Base-by-base conservation (phyloP, 148 eudicot species). In the Spergularia marina region DNA sequence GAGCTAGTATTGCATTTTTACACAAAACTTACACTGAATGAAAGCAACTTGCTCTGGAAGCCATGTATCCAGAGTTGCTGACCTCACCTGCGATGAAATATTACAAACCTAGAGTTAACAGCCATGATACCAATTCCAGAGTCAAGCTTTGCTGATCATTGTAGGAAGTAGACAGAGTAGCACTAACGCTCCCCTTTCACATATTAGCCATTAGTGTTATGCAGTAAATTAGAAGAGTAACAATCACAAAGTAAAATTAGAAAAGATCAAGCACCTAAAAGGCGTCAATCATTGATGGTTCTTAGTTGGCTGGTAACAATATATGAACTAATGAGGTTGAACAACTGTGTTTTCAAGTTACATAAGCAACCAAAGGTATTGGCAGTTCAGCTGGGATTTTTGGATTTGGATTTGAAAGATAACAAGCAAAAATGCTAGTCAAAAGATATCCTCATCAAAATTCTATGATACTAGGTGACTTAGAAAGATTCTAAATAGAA, bases 61-160 rank as follows among this genome's bases (percentile, higher is more conserved):
- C 99, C 99, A 95, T 65, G 99, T 95, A 79, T 95, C 99, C 66
- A 95, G 90, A n/a, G 99, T 93, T 70, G 99, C 99, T 78, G 99
- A 95, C 73, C 99, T 87, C 62, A 95, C 99, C 99, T 95, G 86
- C 80, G 84, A 21, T n/a, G 11, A 53, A 65, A 39, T 3, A 36
- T 54, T 6, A 51, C 15, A 65, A 52, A 41, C 0, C 12, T 6
- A 11, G 47, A 15, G 52, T 51, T 18, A 10, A 59, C 23, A 11
- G 39, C 39, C 65, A 10, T 21, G 15, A 21, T 25, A 61, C 5
- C 39, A 0, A 61, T 23, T 12, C 65, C 14, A 9, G 61, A 57
- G 7, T 57, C 23, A 18, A 7, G 10, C 23, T 57, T 57, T 57
- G 23, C 61, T 57, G 61, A 57, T 16, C 5, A 18, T 55, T 15